Base-by-base conservation (phyloP, 2,329 filamentous ascomycete genomes). In the Cryphonectria naterciae region DNA sequence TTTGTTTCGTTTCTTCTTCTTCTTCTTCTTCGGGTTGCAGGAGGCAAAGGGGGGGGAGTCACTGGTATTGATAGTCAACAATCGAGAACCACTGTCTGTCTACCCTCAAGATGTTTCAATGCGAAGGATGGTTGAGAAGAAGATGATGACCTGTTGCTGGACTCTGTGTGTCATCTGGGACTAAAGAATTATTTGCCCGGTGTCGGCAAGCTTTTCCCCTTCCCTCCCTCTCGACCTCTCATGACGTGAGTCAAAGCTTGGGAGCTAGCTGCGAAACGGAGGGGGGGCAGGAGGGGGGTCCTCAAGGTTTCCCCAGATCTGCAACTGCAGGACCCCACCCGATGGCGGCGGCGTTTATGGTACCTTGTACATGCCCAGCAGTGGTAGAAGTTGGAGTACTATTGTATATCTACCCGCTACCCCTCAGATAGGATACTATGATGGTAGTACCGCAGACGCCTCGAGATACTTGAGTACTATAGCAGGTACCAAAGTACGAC, bases 171-270 rank as follows among this genome's bases (percentile, higher is more conserved):
- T 65, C 63, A 65, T 52, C 39, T 2, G 25, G 15, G 41, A 52
- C 41, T 49, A 28, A 22, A 41, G 7, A 28, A 22, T 28, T 37
- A 54, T n/a, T 37, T 46, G 22, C n/a, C 68, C 52, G 68, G 43
- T 60, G 56, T 41, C 43, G 63, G 64, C 67, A 61, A 43, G 52
- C 17, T 67, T 70, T 75, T 73, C 73, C 70, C 65, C 66, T 54
- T 39, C 22, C 22, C 35, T 63, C 32, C 60, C 32, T 25, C 8
- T 62, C 4, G 15, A 7, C 25, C 6, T 39, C 32, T 64, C 22
- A 56, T 67, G 65, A 65, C 61, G 56, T 73, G 65, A 67, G 65
- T 61, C 65, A 67, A 65, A 28, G 10, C 35, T 17, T n/a, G 46
- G 41, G 41, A 58, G 65, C 43, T 62, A 35, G 32, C 60, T 39